Evolutionary conservation across 2,329 filamentous ascomycete species (phyloP).

Genomic region (Teratosphaeria gauchensis): DNA sequence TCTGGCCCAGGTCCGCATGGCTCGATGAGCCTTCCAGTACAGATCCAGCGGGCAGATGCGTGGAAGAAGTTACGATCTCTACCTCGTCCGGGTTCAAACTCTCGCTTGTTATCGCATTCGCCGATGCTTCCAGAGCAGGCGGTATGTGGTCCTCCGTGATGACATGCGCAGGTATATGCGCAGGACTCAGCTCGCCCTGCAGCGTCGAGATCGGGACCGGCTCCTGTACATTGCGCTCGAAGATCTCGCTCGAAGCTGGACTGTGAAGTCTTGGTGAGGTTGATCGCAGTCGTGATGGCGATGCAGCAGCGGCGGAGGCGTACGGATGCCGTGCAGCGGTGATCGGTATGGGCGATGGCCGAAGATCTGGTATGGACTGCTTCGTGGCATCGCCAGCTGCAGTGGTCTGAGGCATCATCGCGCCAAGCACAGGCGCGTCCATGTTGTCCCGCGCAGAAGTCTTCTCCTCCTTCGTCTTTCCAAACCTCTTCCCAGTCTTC

Average conservation of each 20-base stretch:
- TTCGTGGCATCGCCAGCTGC: slow-evolving; percentile 5
- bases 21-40: slow-evolving; percentile 36
- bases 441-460: not conserved
- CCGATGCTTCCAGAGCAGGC: slow-evolving; percentile 80
- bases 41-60: slow-evolving; percentile 68
- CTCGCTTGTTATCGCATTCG: slow-evolving; percentile 80
- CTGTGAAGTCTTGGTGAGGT: slow-evolving; percentile 68
- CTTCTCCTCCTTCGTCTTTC: slow-evolving; percentile 10
- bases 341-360: slow-evolving; percentile 11
- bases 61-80: slow-evolving; percentile 80
- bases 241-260: slow-evolving; percentile 68
- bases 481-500: slow-evolving; percentile 13
- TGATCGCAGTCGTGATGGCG: slow-evolving; percentile 45
- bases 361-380: slow-evolving; percentile 2
- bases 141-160: slow-evolving; percentile 92
- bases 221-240: slow-evolving; percentile 91
- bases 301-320: slow-evolving; percentile 13
- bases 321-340: slow-evolving; percentile 18
- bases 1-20: slow-evolving; percentile 18
- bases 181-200: slow-evolving; percentile 62
- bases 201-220: slow-evolving; percentile 38
- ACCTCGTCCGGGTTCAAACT: slow-evolving; percentile 79
- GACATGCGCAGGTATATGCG: slow-evolving; percentile 80
- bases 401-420: slow-evolving; percentile 6
- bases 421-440: slow-evolving; percentile 1